Evolutionary conservation across 169 alveolate genomes (phyloP).

Genomic region (Plasmodium sp.): DNA sequence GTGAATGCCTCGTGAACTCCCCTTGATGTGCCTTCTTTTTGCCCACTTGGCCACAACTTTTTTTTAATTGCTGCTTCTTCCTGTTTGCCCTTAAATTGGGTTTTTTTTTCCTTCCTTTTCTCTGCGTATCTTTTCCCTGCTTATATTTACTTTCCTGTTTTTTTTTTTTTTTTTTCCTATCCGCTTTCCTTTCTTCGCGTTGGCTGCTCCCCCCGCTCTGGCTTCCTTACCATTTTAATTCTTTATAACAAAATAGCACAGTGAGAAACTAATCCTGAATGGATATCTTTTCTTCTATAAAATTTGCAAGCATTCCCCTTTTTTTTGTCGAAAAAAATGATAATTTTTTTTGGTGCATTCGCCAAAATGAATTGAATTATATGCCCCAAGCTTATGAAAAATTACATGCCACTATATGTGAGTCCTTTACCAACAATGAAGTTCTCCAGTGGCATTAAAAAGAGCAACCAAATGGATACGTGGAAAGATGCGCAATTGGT

Average conservation of each 20-base stretch:
- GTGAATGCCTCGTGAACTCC: background rate
- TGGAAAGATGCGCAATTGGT: background rate
- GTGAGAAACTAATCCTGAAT: background rate
- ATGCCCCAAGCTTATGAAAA: background rate
- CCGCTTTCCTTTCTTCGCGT: background rate
- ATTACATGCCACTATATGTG: background rate
- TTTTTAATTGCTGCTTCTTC: background rate
- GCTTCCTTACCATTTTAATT: background rate
- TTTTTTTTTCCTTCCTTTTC: background rate
- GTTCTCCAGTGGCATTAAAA: background rate
- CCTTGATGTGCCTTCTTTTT: background rate
- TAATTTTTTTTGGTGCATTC: conserved; percentile 1
- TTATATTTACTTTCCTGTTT: background rate
- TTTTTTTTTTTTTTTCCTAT: background rate
- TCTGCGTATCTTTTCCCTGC: background rate
- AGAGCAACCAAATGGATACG: background rate
- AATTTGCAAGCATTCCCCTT: background rate
- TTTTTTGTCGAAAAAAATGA: background rate
- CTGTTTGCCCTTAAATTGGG: background rate
- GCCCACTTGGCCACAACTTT: background rate
- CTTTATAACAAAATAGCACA: background rate
- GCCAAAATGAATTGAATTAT: background rate
- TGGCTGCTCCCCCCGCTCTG: background rate
- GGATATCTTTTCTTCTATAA: background rate
- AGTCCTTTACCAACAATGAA: background rate